These are phyloP conservation scores for Monosporascus ibericus DNA, from an alignment of 2,329 filamentous ascomycete genomes.

Conservation along the genomic window DNA sequence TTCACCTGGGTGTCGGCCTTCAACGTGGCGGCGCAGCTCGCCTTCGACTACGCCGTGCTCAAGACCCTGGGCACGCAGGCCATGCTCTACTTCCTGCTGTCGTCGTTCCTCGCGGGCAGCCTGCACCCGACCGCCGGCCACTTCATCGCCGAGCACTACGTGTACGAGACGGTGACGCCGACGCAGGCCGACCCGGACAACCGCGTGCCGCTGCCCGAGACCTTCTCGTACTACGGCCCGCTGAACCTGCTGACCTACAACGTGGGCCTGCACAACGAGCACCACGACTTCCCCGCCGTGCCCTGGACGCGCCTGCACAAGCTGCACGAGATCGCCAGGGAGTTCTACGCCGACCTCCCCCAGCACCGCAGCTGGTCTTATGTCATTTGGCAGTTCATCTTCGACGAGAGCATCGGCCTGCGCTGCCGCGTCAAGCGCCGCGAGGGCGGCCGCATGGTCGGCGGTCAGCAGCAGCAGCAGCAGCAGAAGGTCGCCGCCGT, in stretches of 20 bases:
- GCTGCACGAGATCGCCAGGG: constrained; percentile 72
- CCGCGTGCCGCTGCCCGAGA: constrained; percentile 72
- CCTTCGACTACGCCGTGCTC: constrained; percentile 70
- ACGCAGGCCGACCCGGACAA: constrained; percentile 52
- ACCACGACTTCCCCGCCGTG: constrained; percentile 96
- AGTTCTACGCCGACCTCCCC: constrained; percentile 88
- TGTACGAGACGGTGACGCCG: constrained; percentile 60
- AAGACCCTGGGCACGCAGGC: constrained; percentile 55
- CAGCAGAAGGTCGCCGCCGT: constrained; percentile 27
- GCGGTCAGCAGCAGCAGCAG: constrained; percentile 20
- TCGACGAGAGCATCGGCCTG: constrained; percentile 82
- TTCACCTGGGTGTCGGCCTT: constrained; percentile 78
- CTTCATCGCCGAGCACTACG: constrained; percentile 97
- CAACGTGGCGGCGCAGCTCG: constrained; percentile 72
- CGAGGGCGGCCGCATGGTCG: constrained; percentile 62
- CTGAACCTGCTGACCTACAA: constrained; percentile 95
- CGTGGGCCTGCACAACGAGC: constrained; percentile 95
- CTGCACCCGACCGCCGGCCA: constrained; percentile 93
- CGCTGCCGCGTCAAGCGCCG: constrained; percentile 91
- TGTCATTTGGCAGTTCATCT: constrained; percentile 93
- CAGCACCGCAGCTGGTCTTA: constrained; percentile 85
- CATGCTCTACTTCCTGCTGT: constrained; percentile 77
- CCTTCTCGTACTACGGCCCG: constrained; percentile 92
- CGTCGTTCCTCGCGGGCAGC: constrained; percentile 87
- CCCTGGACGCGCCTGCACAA: constrained; percentile 84